phyloP scores from a whole-genome alignment of 2,329 filamentous ascomycete species.

The Aspergillus neoniger region DNA sequence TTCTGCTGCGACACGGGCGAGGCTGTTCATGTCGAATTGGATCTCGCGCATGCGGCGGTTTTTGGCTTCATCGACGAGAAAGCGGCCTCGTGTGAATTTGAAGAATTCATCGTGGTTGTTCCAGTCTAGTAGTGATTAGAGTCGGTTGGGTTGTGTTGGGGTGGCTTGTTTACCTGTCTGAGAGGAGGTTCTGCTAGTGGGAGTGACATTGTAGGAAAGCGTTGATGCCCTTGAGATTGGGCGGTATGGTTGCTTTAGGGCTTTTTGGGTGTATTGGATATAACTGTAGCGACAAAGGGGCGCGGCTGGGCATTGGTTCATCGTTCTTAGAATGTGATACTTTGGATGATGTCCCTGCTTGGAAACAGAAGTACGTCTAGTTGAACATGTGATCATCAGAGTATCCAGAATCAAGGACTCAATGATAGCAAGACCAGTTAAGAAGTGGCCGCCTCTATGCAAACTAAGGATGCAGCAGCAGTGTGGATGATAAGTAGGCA shows the following conservation, averaged over 20 bases:
- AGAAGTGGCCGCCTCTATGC: no score
- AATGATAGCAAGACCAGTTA: no score
- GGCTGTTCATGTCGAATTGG: constrained; percentile 26
- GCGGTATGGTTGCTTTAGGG: constrained; percentile 15
- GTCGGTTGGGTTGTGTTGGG: constrained; percentile 18
- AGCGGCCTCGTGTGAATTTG: constrained; percentile 33
- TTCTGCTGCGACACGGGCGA: constrained; percentile 24
- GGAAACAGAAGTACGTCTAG: no score
- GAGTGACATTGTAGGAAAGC: constrained; percentile 8
- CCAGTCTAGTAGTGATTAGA: constrained; percentile 21
- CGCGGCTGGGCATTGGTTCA: no score
- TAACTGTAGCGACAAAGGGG: no score
- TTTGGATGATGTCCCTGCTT: no score
- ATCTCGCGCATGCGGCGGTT: constrained; percentile 27
- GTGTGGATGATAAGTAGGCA: no score
- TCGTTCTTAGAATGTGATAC: no score
- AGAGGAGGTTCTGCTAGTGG: constrained; percentile 14
- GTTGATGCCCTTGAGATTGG: constrained; percentile 17
- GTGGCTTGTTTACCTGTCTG: constrained; percentile 18
- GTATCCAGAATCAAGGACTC: no score
- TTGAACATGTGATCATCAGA: no score
- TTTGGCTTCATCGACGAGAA: constrained; percentile 28
- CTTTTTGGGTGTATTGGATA: constrained; percentile 9
- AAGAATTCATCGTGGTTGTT: constrained; percentile 32
- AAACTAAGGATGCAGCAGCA: no score